Evolutionary conservation across 2,329 filamentous ascomycete genomes (phyloP).

Genomic region (Pseudohalonectria lignicola): DNA sequence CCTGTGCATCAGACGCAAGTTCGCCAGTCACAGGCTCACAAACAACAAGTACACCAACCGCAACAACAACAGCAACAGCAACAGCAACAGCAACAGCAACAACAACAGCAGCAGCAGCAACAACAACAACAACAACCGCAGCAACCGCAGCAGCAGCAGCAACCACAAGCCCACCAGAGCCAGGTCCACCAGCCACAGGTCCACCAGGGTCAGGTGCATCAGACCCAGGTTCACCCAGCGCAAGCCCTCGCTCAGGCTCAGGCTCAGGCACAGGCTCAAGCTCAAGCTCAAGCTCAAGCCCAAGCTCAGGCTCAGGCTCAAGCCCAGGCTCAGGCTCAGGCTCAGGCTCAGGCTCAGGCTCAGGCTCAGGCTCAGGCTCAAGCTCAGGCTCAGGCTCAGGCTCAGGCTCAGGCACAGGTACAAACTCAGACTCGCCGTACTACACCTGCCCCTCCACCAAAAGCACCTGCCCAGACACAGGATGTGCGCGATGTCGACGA

Average conservation of each 20-base stretch:
- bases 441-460: too few species aligned
- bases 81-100: slow-evolving; percentile 18
- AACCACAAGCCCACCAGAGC: slow-evolving; percentile 16
- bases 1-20: too few species aligned
- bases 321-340: slow-evolving; percentile 11
- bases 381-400: slow-evolving; percentile 11
- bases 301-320: slow-evolving; percentile 8
- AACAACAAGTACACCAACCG: slow-evolving; percentile 19
- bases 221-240: too few species aligned
- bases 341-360: slow-evolving; percentile 12
- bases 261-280: slow-evolving; percentile 11
- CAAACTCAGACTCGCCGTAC: slow-evolving; percentile 7
- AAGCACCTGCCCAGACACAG: background rate
- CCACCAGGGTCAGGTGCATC: slow-evolving; percentile 1
- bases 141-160: slow-evolving; percentile 12
- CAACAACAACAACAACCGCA: slow-evolving; percentile 13
- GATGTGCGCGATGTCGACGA: slow-evolving; percentile 33
- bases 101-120: slow-evolving; percentile 13
- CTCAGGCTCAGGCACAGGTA: slow-evolving; percentile 17
- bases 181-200: slow-evolving; percentile 7
- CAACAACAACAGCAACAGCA: slow-evolving; percentile 22
- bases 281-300: slow-evolving; percentile 16
- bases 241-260: too few species aligned
- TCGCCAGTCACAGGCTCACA: slow-evolving; percentile 5
- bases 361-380: slow-evolving; percentile 7